Base-by-base conservation (phyloP, 495 filamentous ascomycete genomes). In the Talaromyces wortmannii region DNA sequence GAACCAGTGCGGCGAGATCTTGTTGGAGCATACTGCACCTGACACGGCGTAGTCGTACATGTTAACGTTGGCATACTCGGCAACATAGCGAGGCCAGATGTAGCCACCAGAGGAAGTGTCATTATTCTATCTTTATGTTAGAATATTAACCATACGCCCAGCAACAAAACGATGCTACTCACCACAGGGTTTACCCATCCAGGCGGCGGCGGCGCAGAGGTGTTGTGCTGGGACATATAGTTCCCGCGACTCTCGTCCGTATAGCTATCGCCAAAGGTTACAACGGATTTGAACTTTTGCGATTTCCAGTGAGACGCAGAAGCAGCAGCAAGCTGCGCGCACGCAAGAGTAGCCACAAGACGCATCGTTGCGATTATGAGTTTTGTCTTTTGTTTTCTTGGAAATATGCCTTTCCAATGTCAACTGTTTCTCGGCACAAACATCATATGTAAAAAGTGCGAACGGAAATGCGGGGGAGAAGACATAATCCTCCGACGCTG, bases 21-120 rank as follows among this genome's bases (percentile, higher is more conserved):
- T 63, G 70, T 88, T 88, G 50, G 83, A 84, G 66, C 87, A 91
- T 7, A 80, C 79, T 13, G 86, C 88, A 18, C 87, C 86, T 52
- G 65, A 65, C 52, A 90, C 81, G 50, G 88, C 87, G 63, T 90
- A 91, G 67, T 90, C 83, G 70, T 83, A 83, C n/a, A 85, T 78
- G 32, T 67, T 83, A 40, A 77, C 75, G 5, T 75, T 71, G n/a
- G 80, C 74, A 44, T 76, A 72, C 49, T 78, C 63, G 18, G 77
- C 67, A 16, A 82, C 86, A 58, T 77, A 84, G 57, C 87, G 79
- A 13, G 78, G 69, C 87, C 88, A 92, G n/a, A 72, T 75, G 30
- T 76, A 68, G n/a, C 87, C 86, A 18, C 87, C 87, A 51, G 78
- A 77, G 6, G 82, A 64, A 4, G 86, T 83, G 2, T 45, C 57